Base-by-base conservation (phyloP, 305 asterid species). In the Ruellia speciosa region DNA sequence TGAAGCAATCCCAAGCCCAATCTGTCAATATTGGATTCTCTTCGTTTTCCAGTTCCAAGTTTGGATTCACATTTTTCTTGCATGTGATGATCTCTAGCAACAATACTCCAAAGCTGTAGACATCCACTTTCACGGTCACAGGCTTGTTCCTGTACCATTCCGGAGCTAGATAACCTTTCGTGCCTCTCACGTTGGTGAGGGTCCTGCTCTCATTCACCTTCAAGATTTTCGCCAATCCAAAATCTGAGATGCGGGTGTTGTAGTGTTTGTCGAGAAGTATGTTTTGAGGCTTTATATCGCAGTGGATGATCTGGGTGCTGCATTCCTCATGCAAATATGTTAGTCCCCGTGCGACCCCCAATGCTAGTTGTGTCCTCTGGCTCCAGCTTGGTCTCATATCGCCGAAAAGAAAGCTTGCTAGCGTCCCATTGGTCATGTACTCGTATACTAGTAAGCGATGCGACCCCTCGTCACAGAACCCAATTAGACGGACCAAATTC, bases 271-370 rank as follows among this genome's bases (percentile, higher is more conserved):
- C 86, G 2, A 83, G 76, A 14, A 83, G 93, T 19, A 83, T 67
- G 64, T 83, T 80, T n/a, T 83, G 85, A 33, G 83, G 87, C 76
- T 83, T 80, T 31, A 83, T 76, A 49, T 83, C 93, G 11, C 93
- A 84, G 9, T 81, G 93, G 16, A 84, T 79, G 59, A 84, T 84
- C 9, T 79, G 86, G 0, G 77, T 55, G 52, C 65, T 69, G 47
- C 94, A 81, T 18, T 84, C 85, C 35, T 84, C 88, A 19, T 84
- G 94, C 31, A 84, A 61, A 35, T 84, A 84, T 0, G 68, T 47
- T 13, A 84, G 71, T 4, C 86, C 88, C 18, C 72, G 64, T 0
- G 94, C 79, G 1, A 79, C 55, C 47, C 79, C 89, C 12, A 46
- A 12, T 0, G 79, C 76, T 10, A 77, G 65, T 51, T 67, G 59